Base-by-base conservation (phyloP, 164 flowering plant species). In the Echeveria elegans region DNA sequence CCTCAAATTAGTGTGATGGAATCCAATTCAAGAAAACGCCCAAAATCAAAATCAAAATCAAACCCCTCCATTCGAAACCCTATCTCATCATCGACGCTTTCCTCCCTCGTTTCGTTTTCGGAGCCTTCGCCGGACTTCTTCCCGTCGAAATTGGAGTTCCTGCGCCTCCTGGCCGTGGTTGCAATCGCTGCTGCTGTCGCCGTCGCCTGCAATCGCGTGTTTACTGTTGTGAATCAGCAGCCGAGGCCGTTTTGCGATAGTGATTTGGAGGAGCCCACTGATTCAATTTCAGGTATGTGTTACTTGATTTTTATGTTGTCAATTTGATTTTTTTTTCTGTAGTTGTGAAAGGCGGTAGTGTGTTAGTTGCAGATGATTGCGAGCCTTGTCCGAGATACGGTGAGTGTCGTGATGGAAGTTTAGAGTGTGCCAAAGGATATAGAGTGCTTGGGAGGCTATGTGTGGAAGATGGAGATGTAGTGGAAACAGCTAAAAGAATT, bases 321-420 rank as follows among this genome's bases (percentile, higher is more conserved):
- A 21, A n/a, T 63, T 37, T 63, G 47, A n/a, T n/a, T n/a, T n/a
- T 37, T 30, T 62, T 16, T 32, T n/a, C 26, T 63, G 19, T 66
- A 15, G 36, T 68, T 29, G 12, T 41, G 29, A 30, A 2, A 30
- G 47, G 18, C 3, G 3, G 19, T 26, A 3, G 30, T 31, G 68
- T 18, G 29, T 16, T 65, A 24, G 12, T 71, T 78, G 23, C 86
- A 91, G 98, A 84, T 71, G 50, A 50, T 62, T 94, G 99, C 75
- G 84, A 83, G 68, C 96, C 96, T 66, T 92, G 97, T 81, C 97
- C 99, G 43, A 71, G 69, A 19, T 75, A 92, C 72, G 97, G 90
- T 29, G 77, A 75, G 70, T 94, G 99, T 72, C 53, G 74, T 60
- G 66, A 81, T 40, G 92, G 97, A 41, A 81, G 81, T 73, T 71